Conservation (phyloP, 2,329 filamentous ascomycete genomes). For the Colletotrichum euphorbiae region DNA sequence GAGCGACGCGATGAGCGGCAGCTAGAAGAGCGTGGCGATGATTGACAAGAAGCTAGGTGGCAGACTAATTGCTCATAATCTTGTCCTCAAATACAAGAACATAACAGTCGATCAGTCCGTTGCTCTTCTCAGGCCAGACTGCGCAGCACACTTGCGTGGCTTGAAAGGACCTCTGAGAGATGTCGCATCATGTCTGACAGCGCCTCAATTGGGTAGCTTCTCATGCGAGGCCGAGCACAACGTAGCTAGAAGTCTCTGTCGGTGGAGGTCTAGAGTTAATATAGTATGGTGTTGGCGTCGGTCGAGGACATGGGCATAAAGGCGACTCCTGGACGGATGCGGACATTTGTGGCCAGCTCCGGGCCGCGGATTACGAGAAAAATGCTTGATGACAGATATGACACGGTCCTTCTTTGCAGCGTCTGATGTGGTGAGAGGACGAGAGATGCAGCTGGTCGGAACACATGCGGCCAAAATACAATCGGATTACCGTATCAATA, state of each 20-base stretch:
- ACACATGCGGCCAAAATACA: not conserved
- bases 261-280: conserved; percentile 4
- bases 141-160: too few relatives aligned
- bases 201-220: conserved; percentile 20
- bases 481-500: conserved; percentile 7
- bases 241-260: not conserved
- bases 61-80: too few relatives aligned
- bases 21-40: too few relatives aligned
- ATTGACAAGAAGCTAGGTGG: too few relatives aligned
- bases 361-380: not conserved
- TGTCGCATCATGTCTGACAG: conserved; percentile 49
- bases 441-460: not conserved
- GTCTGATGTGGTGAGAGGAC: conserved; percentile 13
- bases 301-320: conserved; percentile 17
- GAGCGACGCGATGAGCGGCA: too few relatives aligned
- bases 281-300: conserved; percentile 28
- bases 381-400: not conserved
- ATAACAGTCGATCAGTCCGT: too few relatives aligned
- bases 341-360: conserved; percentile 8
- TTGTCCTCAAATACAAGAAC: too few relatives aligned
- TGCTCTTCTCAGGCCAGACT: too few relatives aligned
- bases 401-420: not conserved
- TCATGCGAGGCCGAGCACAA: conserved; percentile 14
- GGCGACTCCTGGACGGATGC: conserved; percentile 12
- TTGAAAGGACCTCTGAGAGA: conserved; percentile 43